These are phyloP conservation scores for Elaphomyces granulatus DNA, from an alignment of 495 filamentous ascomycete species.

Conservation along the genomic window DNA sequence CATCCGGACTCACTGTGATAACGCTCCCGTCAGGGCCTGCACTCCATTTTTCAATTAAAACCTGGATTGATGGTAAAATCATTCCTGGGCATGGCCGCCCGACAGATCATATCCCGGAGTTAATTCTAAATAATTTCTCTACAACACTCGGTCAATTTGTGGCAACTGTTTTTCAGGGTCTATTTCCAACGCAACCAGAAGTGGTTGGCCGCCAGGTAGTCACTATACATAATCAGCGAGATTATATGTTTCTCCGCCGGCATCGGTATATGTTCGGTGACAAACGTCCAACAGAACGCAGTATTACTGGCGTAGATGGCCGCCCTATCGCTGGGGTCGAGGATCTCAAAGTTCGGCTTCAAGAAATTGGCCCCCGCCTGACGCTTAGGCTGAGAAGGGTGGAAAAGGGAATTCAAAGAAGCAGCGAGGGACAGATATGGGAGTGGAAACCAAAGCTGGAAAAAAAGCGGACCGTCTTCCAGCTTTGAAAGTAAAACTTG, in stretches of 20 bases:
- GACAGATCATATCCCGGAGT: constrained; percentile 80
- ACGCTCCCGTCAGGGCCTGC: constrained; percentile 76
- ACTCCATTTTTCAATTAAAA: constrained; percentile 72
- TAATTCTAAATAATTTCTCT: constrained; percentile 90
- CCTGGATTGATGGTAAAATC: constrained; percentile 72
- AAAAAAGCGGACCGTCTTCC: constrained; percentile 84
- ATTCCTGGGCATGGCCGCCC: constrained; percentile 79
- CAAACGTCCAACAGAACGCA: constrained; percentile 70
- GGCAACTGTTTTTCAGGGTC: constrained; percentile 64
- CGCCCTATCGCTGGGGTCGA: constrained; percentile 71
- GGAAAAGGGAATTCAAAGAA: constrained; percentile 74
- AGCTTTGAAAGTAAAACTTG: constrained; percentile 40
- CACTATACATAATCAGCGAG: constrained; percentile 87
- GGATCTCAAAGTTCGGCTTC: constrained; percentile 67
- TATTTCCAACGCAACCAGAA: constrained; percentile 77
- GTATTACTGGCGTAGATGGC: constrained; percentile 71
- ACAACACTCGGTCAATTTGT: constrained; percentile 86
- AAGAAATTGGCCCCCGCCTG: constrained; percentile 73
- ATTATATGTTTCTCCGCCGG: constrained; percentile 85
- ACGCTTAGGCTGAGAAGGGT: constrained; percentile 82
- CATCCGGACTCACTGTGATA: constrained; percentile 61
- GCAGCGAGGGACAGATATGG: constrained; percentile 80
- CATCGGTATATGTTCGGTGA: constrained; percentile 91
- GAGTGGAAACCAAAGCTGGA: constrained; percentile 91
- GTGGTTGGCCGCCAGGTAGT: constrained; percentile 74